Evolutionary conservation across 2,329 filamentous ascomycete genomes (phyloP), one percentile per base, ranked within the genome.

Genomic region (Mycosphaerella sp.): DNA sequence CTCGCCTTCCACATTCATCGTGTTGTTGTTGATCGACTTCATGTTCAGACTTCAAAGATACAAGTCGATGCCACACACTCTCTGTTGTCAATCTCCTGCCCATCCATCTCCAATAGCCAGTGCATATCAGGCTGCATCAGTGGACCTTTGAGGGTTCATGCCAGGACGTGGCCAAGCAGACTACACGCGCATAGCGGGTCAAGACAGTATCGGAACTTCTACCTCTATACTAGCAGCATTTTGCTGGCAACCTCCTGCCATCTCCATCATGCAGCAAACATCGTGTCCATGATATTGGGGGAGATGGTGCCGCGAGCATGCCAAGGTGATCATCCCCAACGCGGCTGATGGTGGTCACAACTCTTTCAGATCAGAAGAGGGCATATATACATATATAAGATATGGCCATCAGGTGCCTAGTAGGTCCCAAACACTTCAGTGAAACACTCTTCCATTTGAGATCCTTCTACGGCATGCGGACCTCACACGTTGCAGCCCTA

Each of bases 401-500:
- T 3, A 12, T 41, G 36, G 10, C 39, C 39, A 35, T 41, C 7
- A 48, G 17, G 28, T 41, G 30, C 13, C 25, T 41, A 25, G 37
- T 25, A 17, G 21, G 36, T 34, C 3, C 3, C 36, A 48, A 16
- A 30, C 37, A 25, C 25, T 36, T 16, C 13, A 41, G n/a, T 34
- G 21, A 45, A 12, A 32, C 17, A 44, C 27, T 34, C 14, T 41
- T 36, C 17, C 16, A 17, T 35, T 17, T 13, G 35, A 27, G 27
- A 4, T 9, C 17, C 25, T 13, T 21, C 14, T 35, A 28, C 49
- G 14, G 21, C 28, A 51, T 51, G 49, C 36, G 50, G 28, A 49
- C 34, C 12, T 44, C 46, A 41, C 44, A 52, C 10, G 17, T 48
- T 25, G 49, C 49, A 16, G 53, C 37, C 44, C 32, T 55, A 1